phyloP scores from a whole-genome alignment of 1,139 yeast genomes.

The Martiniozyma asiatica region DNA sequence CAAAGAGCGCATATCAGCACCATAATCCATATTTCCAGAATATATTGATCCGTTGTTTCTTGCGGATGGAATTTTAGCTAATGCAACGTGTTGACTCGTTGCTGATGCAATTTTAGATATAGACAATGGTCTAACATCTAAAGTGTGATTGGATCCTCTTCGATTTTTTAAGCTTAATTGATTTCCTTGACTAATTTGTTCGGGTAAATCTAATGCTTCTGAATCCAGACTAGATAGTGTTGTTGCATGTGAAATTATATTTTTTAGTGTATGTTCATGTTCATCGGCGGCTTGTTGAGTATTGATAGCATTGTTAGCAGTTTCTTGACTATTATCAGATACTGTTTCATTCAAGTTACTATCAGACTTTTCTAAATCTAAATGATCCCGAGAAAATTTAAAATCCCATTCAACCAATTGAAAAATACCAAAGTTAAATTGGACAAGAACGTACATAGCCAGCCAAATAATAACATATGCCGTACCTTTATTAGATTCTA shows the following conservation, averaged over 20 bases:
- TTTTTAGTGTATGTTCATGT: constrained; percentile 1
- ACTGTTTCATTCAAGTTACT: neutral
- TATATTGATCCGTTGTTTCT: constrained; percentile 9
- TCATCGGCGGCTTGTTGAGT: neutral
- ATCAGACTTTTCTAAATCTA: constrained; percentile 2
- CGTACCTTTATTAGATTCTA: constrained; percentile 64
- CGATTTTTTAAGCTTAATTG: neutral
- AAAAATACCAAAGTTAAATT: constrained; percentile 70
- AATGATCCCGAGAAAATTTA: constrained; percentile 11
- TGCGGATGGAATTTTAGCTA: constrained; percentile 22
- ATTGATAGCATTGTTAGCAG: neutral
- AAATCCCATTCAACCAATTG: constrained; percentile 64
- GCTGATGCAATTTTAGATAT: constrained; percentile 2
- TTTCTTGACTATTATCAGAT: neutral
- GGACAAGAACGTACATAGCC: constrained; percentile 58
- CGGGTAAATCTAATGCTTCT: neutral
- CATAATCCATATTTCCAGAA: neutral
- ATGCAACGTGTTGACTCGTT: constrained; percentile 9
- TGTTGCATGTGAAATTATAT: constrained; percentile 1
- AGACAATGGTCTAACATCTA: constrained; percentile 8
- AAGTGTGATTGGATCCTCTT: neutral
- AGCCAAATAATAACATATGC: constrained; percentile 81
- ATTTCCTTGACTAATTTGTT: neutral
- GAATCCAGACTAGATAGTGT: constrained; percentile 3
- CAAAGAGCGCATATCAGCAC: constrained; percentile 11